A percentile compares a stretch with the other conserved stretches of the same genome.
Evolutionary conservation across 2,329 filamentous ascomycete species (phyloP).

Genomic region (Juglanconis juglandina): DNA sequence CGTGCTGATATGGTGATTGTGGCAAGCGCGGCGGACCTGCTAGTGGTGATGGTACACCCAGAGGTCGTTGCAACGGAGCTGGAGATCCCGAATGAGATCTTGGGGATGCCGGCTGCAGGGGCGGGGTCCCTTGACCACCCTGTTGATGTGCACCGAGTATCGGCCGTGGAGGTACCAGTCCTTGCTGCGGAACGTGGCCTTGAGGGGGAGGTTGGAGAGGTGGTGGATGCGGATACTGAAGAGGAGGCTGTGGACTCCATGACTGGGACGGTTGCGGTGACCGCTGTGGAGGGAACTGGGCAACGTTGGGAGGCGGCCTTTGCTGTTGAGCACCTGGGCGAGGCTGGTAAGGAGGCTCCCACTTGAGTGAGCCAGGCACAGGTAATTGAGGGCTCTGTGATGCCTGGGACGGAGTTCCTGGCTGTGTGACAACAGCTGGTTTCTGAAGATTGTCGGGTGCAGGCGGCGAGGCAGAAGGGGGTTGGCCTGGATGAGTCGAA

Average conservation of each 20-base stretch:
- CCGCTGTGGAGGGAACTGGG: constrained; percentile 12
- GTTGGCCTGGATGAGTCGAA: constrained; percentile 25
- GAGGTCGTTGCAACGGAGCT: constrained; percentile 19
- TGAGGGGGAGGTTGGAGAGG: constrained; percentile 17
- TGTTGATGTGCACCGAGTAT: constrained; percentile 35
- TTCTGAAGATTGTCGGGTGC: constrained; percentile 30
- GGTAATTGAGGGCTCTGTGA: constrained; percentile 23
- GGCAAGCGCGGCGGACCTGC: constrained; percentile 6
- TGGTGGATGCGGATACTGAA: constrained; percentile 19
- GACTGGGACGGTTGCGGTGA: constrained; percentile 9
- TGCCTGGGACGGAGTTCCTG: constrained; percentile 24
- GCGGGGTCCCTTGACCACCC: constrained; percentile 30
- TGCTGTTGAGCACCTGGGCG: constrained; percentile 19
- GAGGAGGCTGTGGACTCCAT: constrained; percentile 10
- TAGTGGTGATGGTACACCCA: constrained; percentile 12
- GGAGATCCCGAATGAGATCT: constrained; percentile 27
- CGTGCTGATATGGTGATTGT: constrained; percentile 15
- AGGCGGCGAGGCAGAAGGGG: constrained; percentile 23
- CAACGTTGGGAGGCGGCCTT: constrained; percentile 1
- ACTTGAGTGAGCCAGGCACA: constrained; percentile 34
- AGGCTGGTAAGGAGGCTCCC: constrained; percentile 40
- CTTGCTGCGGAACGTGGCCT: constrained; percentile 3
- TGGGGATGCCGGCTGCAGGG: constrained; percentile 20
- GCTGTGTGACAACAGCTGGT: constrained; percentile 29
- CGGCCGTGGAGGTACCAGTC: constrained; percentile 18